Evolutionary conservation across 2,329 filamentous ascomycete genomes (phyloP), one percentile per base, ranked within the genome.

Genomic region (Grosmannia huntii): DNA sequence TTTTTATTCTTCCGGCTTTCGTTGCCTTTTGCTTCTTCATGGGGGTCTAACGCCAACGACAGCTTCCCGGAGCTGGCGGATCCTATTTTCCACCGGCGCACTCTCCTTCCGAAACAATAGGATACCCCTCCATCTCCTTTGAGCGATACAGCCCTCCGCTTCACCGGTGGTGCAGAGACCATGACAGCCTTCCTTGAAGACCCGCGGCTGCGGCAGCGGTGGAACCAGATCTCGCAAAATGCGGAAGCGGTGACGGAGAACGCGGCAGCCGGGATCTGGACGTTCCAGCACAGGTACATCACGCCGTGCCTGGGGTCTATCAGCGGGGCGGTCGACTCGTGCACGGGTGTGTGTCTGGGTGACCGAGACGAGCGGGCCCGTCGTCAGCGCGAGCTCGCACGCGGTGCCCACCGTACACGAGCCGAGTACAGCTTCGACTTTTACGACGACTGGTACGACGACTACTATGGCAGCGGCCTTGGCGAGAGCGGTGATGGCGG

Each of bases 351-450:
- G 57, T 89, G 89, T 64, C 71, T 84, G 41, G 86, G 88, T 57
- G 83, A 83, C 66, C 82, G 82, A 57, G 87, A 91, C 64, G 88
- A 92, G 68, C 84, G 87, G 60, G 75, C 83, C 54, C 83, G 88
- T 33, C 83, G 89, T 59, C 73, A 76, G 52, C 77, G 85, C 61
- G 84, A 90, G 65, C 81, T 86, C 51, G 79, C 80, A 23, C 75
- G 79, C 10, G 68, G 68, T 31, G 73, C 75, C 27, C 72, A 74
- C 61, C 83, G 82, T 38, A 64, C 60, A 2, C 72, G 83, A 56
- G 87, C 90, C 31, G 91, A 96, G 71, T 82, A 87, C 66, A 91
- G 83, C 66, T 97, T 97, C 69, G 92, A 96, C 70, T 97, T 97
- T 70, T 97, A 97, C 74, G 92, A 96, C 71, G 92, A 96, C 71